phyloP scores from a whole-genome alignment of 2,329 filamentous ascomycete species.

The Chrysoporthe cubensis region DNA sequence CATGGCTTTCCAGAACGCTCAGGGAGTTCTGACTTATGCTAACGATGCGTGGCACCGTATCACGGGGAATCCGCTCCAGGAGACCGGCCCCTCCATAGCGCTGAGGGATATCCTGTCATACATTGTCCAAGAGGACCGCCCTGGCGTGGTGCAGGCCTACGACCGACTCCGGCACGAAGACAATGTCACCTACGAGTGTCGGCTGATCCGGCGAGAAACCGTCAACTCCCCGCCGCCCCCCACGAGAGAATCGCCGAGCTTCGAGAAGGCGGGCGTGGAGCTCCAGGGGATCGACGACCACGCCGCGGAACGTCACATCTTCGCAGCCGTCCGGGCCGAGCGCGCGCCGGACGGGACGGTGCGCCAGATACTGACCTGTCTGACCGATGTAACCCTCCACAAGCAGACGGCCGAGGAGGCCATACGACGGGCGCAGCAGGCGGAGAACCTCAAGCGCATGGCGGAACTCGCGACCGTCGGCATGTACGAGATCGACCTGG shows the following conservation, averaged over 20 bases:
- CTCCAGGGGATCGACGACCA: conserved; percentile 39
- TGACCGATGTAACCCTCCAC: conserved; percentile 56
- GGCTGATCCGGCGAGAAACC: conserved; percentile 32
- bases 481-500: conserved; percentile 58
- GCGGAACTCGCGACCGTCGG: conserved; percentile 58
- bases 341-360: conserved; percentile 47
- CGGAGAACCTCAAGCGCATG: conserved; percentile 58
- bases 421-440: conserved; percentile 52
- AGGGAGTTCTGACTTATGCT: conserved; percentile 69
- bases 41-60: conserved; percentile 69
- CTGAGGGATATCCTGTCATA: conserved; percentile 45
- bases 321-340: conserved; percentile 54
- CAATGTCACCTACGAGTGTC: conserved; percentile 52
- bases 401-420: conserved; percentile 54
- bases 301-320: conserved; percentile 46
- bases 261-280: conserved; percentile 42
- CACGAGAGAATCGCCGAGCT: conserved; percentile 41
- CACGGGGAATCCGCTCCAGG: conserved; percentile 46
- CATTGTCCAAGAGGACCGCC: conserved; percentile 51
- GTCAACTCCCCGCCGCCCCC: conserved; percentile 39
- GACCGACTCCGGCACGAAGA: conserved; percentile 44
- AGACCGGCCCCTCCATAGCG: conserved; percentile 36
- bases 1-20: conserved; percentile 70
- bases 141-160: conserved; percentile 46
- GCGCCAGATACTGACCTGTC: conserved; percentile 51